phyloP scores from a whole-genome alignment of 2,329 filamentous ascomycete genomes.

The Elsinoe perseae region DNA sequence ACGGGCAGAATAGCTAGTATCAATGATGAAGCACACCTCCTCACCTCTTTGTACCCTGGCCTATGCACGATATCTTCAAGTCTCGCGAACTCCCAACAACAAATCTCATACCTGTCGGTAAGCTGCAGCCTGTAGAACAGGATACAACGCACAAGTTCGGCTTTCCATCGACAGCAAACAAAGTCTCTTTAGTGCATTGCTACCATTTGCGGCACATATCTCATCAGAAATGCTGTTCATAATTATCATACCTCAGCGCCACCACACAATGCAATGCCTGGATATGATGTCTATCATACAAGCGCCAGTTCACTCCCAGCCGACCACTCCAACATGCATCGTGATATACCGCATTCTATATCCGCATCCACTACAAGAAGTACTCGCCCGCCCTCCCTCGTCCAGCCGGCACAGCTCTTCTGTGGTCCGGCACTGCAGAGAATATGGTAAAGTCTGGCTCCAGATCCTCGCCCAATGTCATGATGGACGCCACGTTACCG shows the following conservation, averaged over 20 bases:
- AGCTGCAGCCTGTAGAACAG: no score
- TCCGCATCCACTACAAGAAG: slow-evolving; percentile 35
- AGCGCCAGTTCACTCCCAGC: not conserved
- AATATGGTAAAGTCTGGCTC: slow-evolving; percentile 91
- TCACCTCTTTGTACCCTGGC: not conserved
- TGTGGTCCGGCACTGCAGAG: slow-evolving; percentile 77
- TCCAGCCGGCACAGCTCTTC: slow-evolving; percentile 68
- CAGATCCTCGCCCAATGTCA: slow-evolving; percentile 78
- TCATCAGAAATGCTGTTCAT: slow-evolving; percentile 9
- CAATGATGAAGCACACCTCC: slow-evolving; percentile 8
- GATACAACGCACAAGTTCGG: no score
- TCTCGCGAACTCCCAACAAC: no score
- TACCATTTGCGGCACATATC: not conserved
- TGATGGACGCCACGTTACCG: slow-evolving; percentile 81
- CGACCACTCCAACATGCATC: not conserved
- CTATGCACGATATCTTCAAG: not conserved
- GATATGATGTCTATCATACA: not conserved
- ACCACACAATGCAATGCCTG: not conserved
- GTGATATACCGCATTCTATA: not conserved
- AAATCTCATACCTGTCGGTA: no score
- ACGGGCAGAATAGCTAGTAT: slow-evolving; percentile 9
- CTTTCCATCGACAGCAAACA: not conserved
- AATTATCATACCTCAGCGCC: not conserved
- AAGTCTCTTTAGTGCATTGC: not conserved
- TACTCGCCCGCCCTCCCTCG: slow-evolving; percentile 44